These are phyloP conservation scores for Heterobasidion parviporum DNA, from an alignment of 1,284 basidiomycete species.

Conservation along the genomic window DNA sequence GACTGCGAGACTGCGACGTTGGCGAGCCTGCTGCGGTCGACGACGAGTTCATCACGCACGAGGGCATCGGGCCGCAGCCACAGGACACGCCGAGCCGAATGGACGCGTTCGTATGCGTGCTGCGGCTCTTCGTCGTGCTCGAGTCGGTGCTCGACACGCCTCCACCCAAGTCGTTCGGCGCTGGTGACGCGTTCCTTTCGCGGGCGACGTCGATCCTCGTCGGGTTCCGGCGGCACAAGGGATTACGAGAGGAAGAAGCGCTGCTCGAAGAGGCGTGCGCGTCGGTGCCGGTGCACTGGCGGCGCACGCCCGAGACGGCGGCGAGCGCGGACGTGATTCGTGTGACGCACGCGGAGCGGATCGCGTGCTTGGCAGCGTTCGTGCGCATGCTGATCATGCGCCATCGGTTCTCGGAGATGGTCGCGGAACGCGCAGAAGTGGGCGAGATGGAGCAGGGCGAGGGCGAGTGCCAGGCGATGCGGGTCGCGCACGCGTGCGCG, in stretches of 20 bases:
- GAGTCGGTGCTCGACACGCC: slow-evolving; percentile 72
- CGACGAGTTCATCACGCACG: slow-evolving; percentile 78
- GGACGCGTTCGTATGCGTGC: slow-evolving; percentile 67
- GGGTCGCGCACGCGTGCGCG: slow-evolving; percentile 41
- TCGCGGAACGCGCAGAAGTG: slow-evolving; percentile 51
- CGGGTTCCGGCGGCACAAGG: slow-evolving; percentile 46
- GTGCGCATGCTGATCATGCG: slow-evolving; percentile 75
- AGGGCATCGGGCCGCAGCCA: slow-evolving; percentile 60
- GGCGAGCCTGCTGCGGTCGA: slow-evolving; percentile 78
- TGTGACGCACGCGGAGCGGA: slow-evolving; percentile 77
- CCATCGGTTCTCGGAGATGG: slow-evolving; percentile 64
- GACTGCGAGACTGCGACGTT: slow-evolving; percentile 81
- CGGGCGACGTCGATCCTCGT: slow-evolving; percentile 50
- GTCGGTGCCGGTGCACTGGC: slow-evolving; percentile 70
- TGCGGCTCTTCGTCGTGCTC: slow-evolving; percentile 76
- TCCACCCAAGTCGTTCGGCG: slow-evolving; percentile 49
- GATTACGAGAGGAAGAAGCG: slow-evolving; percentile 71
- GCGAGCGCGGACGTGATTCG: slow-evolving; percentile 81
- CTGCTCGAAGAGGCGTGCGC: slow-evolving; percentile 73
- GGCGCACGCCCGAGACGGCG: slow-evolving; percentile 72
- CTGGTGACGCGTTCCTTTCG: slow-evolving; percentile 48
- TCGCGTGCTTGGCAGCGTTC: slow-evolving; percentile 81
- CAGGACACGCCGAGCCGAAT: slow-evolving; percentile 67
- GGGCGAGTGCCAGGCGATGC: slow-evolving; percentile 60
- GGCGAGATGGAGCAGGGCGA: slow-evolving; percentile 47